Base-by-base conservation (phyloP, 2,329 filamentous ascomycete genomes). In the Cladosporium cucumerinum region DNA sequence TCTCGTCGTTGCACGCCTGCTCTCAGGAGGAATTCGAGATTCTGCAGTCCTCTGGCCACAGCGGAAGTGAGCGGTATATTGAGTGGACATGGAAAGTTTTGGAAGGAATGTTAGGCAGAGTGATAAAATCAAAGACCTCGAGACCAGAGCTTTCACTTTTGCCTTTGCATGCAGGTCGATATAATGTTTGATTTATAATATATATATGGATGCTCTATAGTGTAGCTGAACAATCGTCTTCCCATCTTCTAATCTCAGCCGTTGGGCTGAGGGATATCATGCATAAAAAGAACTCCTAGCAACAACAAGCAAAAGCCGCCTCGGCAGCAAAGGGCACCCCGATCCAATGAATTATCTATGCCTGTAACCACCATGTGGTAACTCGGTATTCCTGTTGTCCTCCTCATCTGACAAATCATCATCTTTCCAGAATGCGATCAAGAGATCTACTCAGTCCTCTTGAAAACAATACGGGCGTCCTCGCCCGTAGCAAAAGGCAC, bases 401-500 rank as follows among this genome's bases (percentile, higher is more conserved):
- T 54, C 28, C 51, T 61, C 58, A 49, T 64, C 54, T 26, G 30
- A 43, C 55, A 58, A 30, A 14, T 14, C 32, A 14, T 34, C 58
- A 21, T 28, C 30, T 39, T 61, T 16, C 16, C 34, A 6, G 5
- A 39, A 18, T 39, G 12, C 25, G 10, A 11, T 23, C 26, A 18
- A 21, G 43, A 25, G 18, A 10, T 46, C 66, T 71, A 76, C 52
- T 73, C 74, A 51, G 75, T 78, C 72, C 78, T 78, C 79, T 80
- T 82, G 69, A 83, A 82, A 51, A 70, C 73, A 69, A 80, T 79
- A 67, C 80, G 73, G 67, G 75, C 74, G 39, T 80, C 79, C 74
- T 81, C 78, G 2, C 74, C 72, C 39, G 70, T 85, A 72, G 87
- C 79, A 78, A 97, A 98, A 39, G 94, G 93, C 66, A 98, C 94